Evolutionary conservation across 1,139 yeast genomes (phyloP), one percentile per base, ranked within the genome.

Genomic region (Yamadazyma mexicana): DNA sequence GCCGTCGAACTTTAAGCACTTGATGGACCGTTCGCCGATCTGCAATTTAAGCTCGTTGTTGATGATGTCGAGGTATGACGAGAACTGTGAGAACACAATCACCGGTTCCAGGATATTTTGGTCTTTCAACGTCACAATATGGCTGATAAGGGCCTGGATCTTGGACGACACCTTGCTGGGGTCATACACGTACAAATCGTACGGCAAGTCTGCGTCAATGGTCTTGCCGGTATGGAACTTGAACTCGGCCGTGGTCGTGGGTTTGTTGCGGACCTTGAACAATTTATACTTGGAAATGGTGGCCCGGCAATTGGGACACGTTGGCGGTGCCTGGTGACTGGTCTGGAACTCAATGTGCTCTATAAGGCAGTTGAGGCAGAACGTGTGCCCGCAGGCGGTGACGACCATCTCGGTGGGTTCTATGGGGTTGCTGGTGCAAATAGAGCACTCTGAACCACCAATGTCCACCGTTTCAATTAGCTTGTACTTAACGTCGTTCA

Each of bases 11-110:
- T 88, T 81, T 0, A 58, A 58, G 49, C 83, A 75, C 12, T 53
- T 51, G 16, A 51, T 42, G 29, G 46, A 34, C 14, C 38, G 37
- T 11, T 49, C 47, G 14, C 55, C 61, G 11, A 65, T 63, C 40
- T 66, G 78, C 50, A 58, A 46, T 24, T 58, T 61, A 5, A 92
- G 60, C 49, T 84, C 95, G 17, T 58, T 58, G 49, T 86, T 84
- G 40, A 92, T 78, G 8, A 88, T 67, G 57, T 88, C 96, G 44
- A 92, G 61, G 52, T 81, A 91, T 1, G 89, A 76, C 0, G 96
- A 85, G 54, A 92, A 92, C 54, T 91, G 98, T 0, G 97, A 88
- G 57, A 92, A 91, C 0, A 92, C 92, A 38, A 92, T 89, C 3
- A 86, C 80, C 52, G 84, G 91, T 44, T 83, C 87, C 18, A 77